These are phyloP conservation scores for Lasiosphaeria ovina DNA, from an alignment of 495 filamentous ascomycete species.

Conservation along the genomic window DNA sequence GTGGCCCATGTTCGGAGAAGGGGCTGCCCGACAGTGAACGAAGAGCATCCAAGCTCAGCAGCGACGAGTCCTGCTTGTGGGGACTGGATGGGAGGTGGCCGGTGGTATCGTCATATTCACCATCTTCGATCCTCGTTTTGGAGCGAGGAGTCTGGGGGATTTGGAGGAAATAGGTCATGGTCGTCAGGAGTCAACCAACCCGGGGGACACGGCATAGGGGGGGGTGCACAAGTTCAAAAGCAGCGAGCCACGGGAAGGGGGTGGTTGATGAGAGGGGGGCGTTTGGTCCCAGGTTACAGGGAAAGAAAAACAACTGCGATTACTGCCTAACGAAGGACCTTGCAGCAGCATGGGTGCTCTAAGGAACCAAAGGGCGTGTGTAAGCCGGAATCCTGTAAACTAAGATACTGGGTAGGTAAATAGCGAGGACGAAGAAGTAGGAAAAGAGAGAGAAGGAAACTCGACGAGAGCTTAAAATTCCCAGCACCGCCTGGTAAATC, in stretches of 20 bases:
- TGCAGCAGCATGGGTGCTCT: too few relatives aligned
- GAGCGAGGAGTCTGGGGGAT: slow-evolving; percentile 14
- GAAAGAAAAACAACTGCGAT: not conserved
- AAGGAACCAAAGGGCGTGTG: too few relatives aligned
- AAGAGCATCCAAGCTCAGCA: slow-evolving; percentile 28
- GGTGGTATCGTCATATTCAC: slow-evolving; percentile 33
- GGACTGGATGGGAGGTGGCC: slow-evolving; percentile 11
- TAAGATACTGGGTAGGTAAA: too few relatives aligned
- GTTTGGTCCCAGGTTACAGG: not conserved
- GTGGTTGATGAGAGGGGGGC: not conserved
- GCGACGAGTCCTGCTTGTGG: slow-evolving; percentile 17
- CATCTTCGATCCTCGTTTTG: slow-evolving; percentile 20
- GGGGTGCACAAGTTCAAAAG: not conserved
- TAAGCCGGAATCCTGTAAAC: too few relatives aligned
- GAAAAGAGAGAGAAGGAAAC: too few relatives aligned
- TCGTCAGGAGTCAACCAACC: not conserved
- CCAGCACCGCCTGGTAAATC: too few relatives aligned
- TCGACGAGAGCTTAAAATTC: too few relatives aligned
- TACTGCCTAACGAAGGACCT: not conserved
- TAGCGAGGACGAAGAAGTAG: too few relatives aligned
- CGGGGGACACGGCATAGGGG: too few relatives aligned
- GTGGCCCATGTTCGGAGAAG: slow-evolving; percentile 19
- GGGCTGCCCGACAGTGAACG: slow-evolving; percentile 34
- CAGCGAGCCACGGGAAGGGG: not conserved
- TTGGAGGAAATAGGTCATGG: slow-evolving; percentile 16